A percentile compares a stretch with the other conserved stretches of the same genome.
These are phyloP conservation scores for Vachellia collinsii DNA, from an alignment of 306 rosid genomes.

Conservation along the genomic window DNA sequence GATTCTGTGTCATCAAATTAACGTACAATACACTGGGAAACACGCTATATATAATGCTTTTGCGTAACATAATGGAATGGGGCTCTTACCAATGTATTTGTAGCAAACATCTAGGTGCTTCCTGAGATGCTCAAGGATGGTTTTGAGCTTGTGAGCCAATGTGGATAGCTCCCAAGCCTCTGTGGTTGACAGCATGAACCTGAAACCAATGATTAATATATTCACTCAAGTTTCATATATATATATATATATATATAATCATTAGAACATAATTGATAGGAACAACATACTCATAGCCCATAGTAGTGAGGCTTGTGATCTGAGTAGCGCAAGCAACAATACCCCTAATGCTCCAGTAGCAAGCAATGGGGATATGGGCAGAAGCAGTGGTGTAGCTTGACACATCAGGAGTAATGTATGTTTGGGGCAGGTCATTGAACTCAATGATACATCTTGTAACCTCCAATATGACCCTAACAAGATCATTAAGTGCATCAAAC, in stretches of 20 bases:
- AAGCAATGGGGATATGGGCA: constrained; percentile 48
- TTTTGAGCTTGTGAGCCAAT: constrained; percentile 63
- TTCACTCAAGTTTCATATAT: constrained; percentile 2
- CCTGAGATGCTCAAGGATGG: constrained; percentile 56
- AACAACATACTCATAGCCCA: constrained; percentile 55
- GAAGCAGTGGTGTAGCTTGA: constrained; percentile 39
- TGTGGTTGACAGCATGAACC: constrained; percentile 52
- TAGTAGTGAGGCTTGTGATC: constrained; percentile 49
- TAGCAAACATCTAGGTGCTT: constrained; percentile 47
- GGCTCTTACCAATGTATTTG: constrained; percentile 48
- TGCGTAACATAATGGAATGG: not conserved
- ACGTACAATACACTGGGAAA: too few relatives aligned
- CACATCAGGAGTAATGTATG: constrained; percentile 44
- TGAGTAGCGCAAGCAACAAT: constrained; percentile 53
- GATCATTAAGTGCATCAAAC: constrained; percentile 57
- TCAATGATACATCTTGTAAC: constrained; percentile 50
- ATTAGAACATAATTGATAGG: not conserved
- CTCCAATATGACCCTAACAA: constrained; percentile 44
- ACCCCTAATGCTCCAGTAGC: constrained; percentile 50
- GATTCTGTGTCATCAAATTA: constrained; percentile 18
- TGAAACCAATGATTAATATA: constrained; percentile 35
- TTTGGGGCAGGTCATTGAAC: constrained; percentile 45
- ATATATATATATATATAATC: not conserved
- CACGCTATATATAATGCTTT: not conserved
- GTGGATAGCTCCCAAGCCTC: constrained; percentile 76